These are phyloP conservation scores for Anisodus acutangulus DNA, from an alignment of 257 asterid species.

Conservation along the genomic window DNA sequence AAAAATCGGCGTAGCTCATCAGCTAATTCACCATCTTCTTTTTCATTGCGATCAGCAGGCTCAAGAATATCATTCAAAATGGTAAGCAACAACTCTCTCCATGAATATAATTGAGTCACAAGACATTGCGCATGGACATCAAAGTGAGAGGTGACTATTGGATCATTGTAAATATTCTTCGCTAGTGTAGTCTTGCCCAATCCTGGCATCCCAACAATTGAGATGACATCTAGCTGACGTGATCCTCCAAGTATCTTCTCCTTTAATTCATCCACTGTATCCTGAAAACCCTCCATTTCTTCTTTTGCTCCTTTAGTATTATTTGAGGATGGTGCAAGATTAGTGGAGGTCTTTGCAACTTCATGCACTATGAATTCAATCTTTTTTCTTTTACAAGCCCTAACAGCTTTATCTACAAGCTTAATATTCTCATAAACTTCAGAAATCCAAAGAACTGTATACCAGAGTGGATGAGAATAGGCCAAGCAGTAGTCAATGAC, in stretches of 20 bases:
- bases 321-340: neutral
- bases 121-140: conserved; percentile 27
- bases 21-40: conserved; percentile 6
- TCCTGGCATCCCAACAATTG: conserved; percentile 26
- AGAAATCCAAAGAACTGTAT: conserved; percentile 20
- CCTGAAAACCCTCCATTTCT: conserved; percentile 27
- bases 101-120: conserved; percentile 30
- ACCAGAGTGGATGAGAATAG: conserved; percentile 26
- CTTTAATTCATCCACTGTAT: conserved; percentile 16
- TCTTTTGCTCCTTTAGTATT: neutral
- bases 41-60: conserved; percentile 27
- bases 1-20: conserved; percentile 14
- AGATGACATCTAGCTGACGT: conserved; percentile 22
- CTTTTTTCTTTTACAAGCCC: neutral
- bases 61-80: conserved; percentile 21
- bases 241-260: conserved; percentile 24
- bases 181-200: conserved; percentile 26
- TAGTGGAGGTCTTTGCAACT: neutral
- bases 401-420: conserved; percentile 5
- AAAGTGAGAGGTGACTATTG: neutral
- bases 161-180: conserved; percentile 26
- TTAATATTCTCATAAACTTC: neutral
- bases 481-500: conserved; percentile 25
- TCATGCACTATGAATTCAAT: neutral
- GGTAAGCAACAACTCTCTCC: conserved; percentile 24